A percentile compares a stretch with the other conserved stretches of the same genome.
phyloP scores from a whole-genome alignment of 768 basidiomycete species.

The Austroboletus festivus region DNA sequence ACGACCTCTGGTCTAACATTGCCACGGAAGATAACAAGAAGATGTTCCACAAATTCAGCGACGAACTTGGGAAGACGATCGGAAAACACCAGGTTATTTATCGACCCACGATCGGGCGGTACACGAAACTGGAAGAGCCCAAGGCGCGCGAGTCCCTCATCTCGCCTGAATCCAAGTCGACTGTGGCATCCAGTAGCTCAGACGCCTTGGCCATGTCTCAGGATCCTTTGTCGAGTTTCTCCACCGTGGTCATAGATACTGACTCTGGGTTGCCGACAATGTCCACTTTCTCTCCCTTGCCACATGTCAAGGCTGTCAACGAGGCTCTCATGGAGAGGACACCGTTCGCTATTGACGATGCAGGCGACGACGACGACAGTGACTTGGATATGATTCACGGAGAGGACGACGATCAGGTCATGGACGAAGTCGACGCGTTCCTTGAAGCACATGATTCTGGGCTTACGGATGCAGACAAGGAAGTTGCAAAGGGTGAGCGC shows the following conservation, averaged over 20 bases:
- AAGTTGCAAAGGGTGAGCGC: conserved; percentile 66
- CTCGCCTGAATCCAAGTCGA: conserved; percentile 59
- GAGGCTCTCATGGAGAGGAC: conserved; percentile 88
- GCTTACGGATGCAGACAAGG: conserved; percentile 73
- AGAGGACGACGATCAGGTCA: conserved; percentile 70
- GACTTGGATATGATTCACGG: conserved; percentile 50
- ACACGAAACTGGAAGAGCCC: conserved; percentile 81
- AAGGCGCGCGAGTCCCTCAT: conserved; percentile 85
- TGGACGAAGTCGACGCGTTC: conserved; percentile 96
- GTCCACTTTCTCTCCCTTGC: conserved; percentile 48
- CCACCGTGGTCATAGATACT: conserved; percentile 41
- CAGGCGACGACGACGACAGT: conserved; percentile 62
- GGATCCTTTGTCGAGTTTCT: conserved; percentile 49
- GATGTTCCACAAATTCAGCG: conserved; percentile 89
- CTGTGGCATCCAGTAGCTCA: conserved; percentile 39
- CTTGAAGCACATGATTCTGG: conserved; percentile 91
- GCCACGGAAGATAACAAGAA: conserved; percentile 90
- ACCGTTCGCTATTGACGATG: conserved; percentile 96
- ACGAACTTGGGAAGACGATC: conserved; percentile 91
- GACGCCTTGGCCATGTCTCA: conserved; percentile 21
- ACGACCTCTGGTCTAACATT: conserved; percentile 87
- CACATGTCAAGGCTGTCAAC: conserved; percentile 71
- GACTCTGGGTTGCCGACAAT: conserved; percentile 18
- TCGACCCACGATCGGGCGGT: conserved; percentile 82
- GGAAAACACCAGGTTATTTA: conserved; percentile 87